Percentiles rank a stretch among this genome's conserved stretches.
phyloP scores from a whole-genome alignment of 1,284 basidiomycete genomes.

The Leccinum solheimii region DNA sequence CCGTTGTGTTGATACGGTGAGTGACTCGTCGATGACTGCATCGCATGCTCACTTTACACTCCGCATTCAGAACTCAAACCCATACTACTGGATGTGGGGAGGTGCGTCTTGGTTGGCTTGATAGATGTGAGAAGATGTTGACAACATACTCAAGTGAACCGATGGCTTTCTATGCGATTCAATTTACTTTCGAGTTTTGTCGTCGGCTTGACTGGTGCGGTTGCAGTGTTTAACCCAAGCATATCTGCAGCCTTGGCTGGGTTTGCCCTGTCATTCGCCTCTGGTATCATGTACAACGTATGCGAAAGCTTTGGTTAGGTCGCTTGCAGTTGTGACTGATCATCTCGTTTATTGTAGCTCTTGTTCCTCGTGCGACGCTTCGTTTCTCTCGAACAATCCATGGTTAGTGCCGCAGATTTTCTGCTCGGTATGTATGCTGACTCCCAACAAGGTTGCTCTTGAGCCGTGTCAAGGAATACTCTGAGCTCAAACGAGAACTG shows the following conservation, averaged over 20 bases:
- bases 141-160: slow-evolving; percentile 56
- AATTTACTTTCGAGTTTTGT: slow-evolving; percentile 76
- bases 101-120: slow-evolving; percentile 41
- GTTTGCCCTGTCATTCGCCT: slow-evolving; percentile 83
- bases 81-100: slow-evolving; percentile 85
- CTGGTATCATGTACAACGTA: slow-evolving; percentile 72
- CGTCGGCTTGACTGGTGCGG: slow-evolving; percentile 69
- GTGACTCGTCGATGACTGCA: slow-evolving; percentile 25
- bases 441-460: slow-evolving; percentile 66
- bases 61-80: slow-evolving; percentile 62
- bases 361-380: slow-evolving; percentile 65
- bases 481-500: slow-evolving; percentile 74
- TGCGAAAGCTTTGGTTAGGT: slow-evolving; percentile 33
- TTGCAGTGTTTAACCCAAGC: slow-evolving; percentile 66
- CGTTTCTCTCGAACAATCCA: slow-evolving; percentile 87
- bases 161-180: slow-evolving; percentile 81
- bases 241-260: slow-evolving; percentile 81
- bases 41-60: not conserved
- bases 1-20: slow-evolving; percentile 76
- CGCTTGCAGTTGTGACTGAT: slow-evolving; percentile 25
- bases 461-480: slow-evolving; percentile 90
- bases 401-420: slow-evolving; percentile 51
- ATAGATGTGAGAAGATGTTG: not conserved
- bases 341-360: slow-evolving; percentile 39
- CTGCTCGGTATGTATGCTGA: slow-evolving; percentile 6